A percentile compares a stretch with the other conserved stretches of the same genome.
phyloP scores from a whole-genome alignment of 768 basidiomycete species.

The Amanita polypyramis region DNA sequence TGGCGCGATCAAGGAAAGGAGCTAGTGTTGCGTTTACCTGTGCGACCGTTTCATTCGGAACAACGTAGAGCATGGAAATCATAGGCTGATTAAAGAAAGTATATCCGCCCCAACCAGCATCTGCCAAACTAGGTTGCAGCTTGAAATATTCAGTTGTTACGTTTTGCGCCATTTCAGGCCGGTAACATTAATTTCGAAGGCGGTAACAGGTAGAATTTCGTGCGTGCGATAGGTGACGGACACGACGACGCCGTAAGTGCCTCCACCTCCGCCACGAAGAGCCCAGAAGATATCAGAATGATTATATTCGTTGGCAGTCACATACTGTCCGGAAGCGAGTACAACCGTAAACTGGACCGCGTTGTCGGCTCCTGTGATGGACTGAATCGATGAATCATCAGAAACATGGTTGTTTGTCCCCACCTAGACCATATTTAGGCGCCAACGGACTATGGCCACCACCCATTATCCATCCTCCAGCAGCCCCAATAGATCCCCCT shows the following conservation, averaged over 20 bases:
- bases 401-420: too few species aligned
- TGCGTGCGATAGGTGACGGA: slow-evolving; percentile 37
- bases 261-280: slow-evolving; percentile 13
- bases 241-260: slow-evolving; percentile 37
- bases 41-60: neutral
- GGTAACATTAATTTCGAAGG: slow-evolving; percentile 21
- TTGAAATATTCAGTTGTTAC: slow-evolving; percentile 25
- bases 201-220: slow-evolving; percentile 22
- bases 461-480: slow-evolving; percentile 38
- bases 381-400: neutral
- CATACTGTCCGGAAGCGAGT: slow-evolving; percentile 27
- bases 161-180: slow-evolving; percentile 16
- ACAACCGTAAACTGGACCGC: slow-evolving; percentile 34
- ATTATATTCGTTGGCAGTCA: slow-evolving; percentile 28
- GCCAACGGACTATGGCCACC: slow-evolving; percentile 20
- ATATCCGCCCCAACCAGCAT: slow-evolving; percentile 37
- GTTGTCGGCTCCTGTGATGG: slow-evolving; percentile 32
- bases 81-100: slow-evolving; percentile 10
- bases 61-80: neutral
- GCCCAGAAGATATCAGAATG: slow-evolving; percentile 44
- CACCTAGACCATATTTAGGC: neutral
- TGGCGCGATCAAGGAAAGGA: neutral
- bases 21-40: neutral
- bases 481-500: slow-evolving; percentile 33
- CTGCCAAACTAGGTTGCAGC: slow-evolving; percentile 24